Evolutionary conservation across 2,329 filamentous ascomycete genomes (phyloP), one percentile per base, ranked within the genome.

Genomic region (Podosphaera xanthii): DNA sequence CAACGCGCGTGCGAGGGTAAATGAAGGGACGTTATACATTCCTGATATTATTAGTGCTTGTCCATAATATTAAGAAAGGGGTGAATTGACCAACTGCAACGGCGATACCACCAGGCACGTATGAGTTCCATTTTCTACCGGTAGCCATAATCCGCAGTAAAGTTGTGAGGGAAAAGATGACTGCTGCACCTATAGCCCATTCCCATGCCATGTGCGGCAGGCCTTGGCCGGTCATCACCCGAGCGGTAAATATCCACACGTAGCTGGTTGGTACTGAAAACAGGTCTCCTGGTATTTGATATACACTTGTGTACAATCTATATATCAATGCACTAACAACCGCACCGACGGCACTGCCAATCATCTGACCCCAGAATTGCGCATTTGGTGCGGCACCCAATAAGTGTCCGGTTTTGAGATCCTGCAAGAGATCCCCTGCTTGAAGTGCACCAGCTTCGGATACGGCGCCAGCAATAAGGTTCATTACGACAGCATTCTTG

Each of bases 21-120:
- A 98, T 0, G 88, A 94, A 0, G 92, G 92, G 0, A 91, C 88
- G 66, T 97, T 98, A 72, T 97, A 98, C 82, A 98, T 98, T 56
- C 92, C 85, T 84, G 65, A 1, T 34, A 35, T 8, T 22, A 38
- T 59, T 36, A 61, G 57, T 36, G 12, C 53, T 48, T 36, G 30
- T 58, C 14, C 12, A 48, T 52, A 40, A 40, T 8, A 36, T 38
- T n/a, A 61, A 54, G 35, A 36, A 38, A 60, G 53, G 38, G 49
- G 36, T 53, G 33, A 30, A 73, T 78, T 70, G 71, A 84, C 84
- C 90, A 66, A 96, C 88, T 46, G 92, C 92, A 30, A 98, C 91
- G 2, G 92, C 91, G 66, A 98, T 96, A 0, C 92, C 92, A 5
- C 92, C 91, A 0, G 92, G 92, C 10, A 98, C 76, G 69, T 81